Evolutionary conservation across 2,329 filamentous ascomycete species (phyloP), one percentile per base, ranked within the genome.

Genomic region (Ascochyta koolunga): DNA sequence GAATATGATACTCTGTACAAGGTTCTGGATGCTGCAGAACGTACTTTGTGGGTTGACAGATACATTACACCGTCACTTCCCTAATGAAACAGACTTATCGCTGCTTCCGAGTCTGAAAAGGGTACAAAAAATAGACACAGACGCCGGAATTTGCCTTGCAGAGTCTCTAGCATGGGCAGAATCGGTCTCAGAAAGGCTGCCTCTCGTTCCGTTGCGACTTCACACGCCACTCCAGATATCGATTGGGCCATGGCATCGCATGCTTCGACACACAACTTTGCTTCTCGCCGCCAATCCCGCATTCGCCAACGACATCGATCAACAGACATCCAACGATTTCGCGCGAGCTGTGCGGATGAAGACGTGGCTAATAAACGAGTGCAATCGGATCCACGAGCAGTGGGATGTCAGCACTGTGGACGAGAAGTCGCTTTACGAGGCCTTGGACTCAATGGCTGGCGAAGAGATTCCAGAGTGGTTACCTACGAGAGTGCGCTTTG

Each of bases 381-480:
- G 65, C 24, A 69, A 69, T 31, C 54, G 37, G 1, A 61, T 69
- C 11, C 65, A 70, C 38, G 41, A 53, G 5, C 46, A 55, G 16
- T 71, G 68, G 68, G 55, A 58, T 13, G 58, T 71, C 5, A 54
- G 59, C 11, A 40, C 31, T 9, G 56, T 68, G 2, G 59, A 63
- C 6, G 64, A 65, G n/a, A 47, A 54, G 5, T 59, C 62, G 2
- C 50, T 69, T 1, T 48, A 60, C 3, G 61, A 67, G 50, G 60
- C 64, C 5, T 38, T 69, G 0, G 62, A 68, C 31, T 56, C 62
- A 5, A 64, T 70, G 61, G 56, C 62, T 3, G 67, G 67, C 21
- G 67, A 66, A 7, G 40, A 58, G 13, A 68, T 70, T 13, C 67
- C 67, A 2, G 60, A 65, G 16, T 71, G 69, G 69, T 45, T 71